Conservation (phyloP, 306 rosid genomes). For the Mimosa bimucronata region DNA sequence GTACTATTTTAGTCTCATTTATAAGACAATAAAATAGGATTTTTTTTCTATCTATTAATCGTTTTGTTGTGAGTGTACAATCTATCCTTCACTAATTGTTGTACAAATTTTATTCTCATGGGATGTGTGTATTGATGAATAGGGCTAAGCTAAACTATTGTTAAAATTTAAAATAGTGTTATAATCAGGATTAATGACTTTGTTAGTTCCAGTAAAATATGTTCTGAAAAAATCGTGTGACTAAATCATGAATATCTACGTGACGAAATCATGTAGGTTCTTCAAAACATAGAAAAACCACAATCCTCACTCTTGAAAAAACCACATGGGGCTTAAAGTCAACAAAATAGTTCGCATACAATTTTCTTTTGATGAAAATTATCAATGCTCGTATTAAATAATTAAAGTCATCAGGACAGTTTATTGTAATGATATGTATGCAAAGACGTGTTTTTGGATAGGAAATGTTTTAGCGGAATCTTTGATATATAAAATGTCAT, state of each 20-base stretch:
- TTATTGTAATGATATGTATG: neutral
- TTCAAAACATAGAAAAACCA: neutral
- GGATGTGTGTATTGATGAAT: too few relatives aligned
- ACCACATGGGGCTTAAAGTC: neutral
- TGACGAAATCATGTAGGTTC: neutral
- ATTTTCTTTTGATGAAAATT: neutral
- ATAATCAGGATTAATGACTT: too few relatives aligned
- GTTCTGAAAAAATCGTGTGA: too few relatives aligned
- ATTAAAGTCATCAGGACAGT: neutral
- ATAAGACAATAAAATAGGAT: too few relatives aligned
- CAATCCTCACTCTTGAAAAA: neutral
- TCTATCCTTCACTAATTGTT: too few relatives aligned
- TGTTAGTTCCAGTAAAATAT: too few relatives aligned
- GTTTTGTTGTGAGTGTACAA: too few relatives aligned
- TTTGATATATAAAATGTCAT: neutral
- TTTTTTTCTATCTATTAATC: too few relatives aligned
- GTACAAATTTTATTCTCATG: too few relatives aligned
- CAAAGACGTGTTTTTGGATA: neutral
- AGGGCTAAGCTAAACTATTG: too few relatives aligned
- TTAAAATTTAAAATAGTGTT: too few relatives aligned
- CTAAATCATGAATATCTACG: neutral
- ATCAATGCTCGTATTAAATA: neutral
- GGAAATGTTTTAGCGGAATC: neutral
- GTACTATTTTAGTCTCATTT: too few relatives aligned
- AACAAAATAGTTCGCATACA: neutral